Conservation (phyloP, 345 rosid genomes). For the Populus deltoides region DNA sequence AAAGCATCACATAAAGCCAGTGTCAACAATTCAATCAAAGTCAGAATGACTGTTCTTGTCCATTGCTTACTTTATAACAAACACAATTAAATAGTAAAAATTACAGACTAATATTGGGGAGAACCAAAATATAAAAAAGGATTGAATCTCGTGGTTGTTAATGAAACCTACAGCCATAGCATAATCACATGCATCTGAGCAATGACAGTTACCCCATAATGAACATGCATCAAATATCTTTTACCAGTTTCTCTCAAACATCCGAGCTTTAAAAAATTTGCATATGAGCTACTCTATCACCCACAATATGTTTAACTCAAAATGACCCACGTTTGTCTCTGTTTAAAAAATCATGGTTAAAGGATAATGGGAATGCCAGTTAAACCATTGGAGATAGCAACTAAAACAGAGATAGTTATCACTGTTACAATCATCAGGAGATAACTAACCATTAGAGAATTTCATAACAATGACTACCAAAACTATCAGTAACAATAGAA, state of each 20-base stretch:
- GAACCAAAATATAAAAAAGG: background rate
- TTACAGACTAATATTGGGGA: background rate
- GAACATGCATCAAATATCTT: background rate
- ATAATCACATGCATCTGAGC: background rate
- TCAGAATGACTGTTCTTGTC: background rate
- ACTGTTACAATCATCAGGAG: no score
- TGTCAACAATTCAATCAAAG: background rate
- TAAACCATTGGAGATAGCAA: background rate
- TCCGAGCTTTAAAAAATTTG: background rate
- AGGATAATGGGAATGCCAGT: background rate
- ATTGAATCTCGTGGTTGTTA: background rate
- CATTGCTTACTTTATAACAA: background rate
- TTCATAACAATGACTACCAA: background rate
- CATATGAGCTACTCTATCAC: background rate
- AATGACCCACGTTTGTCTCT: background rate
- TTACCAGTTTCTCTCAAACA: background rate
- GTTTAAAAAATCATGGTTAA: background rate
- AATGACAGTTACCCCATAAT: background rate
- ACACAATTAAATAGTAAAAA: background rate
- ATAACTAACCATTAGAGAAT: background rate
- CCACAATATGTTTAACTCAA: background rate
- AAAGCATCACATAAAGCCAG: background rate
- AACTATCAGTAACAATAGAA: background rate
- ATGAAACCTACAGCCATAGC: background rate
- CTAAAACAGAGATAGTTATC: background rate